Evolutionary conservation across 148 eudicot species (phyloP).

Genomic region (Chenopodium formosanum): DNA sequence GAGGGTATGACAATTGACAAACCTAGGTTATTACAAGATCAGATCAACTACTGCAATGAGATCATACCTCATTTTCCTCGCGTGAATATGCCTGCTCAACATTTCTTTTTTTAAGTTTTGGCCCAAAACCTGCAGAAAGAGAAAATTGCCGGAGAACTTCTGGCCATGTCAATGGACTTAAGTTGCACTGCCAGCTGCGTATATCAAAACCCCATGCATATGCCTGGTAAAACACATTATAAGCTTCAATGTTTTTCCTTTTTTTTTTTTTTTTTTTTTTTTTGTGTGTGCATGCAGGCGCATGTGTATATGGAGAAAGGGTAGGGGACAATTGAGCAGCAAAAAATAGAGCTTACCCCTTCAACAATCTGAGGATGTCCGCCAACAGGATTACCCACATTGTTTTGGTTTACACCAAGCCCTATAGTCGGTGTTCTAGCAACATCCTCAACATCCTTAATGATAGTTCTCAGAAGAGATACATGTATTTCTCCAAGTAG

Average conservation of each 20-base stretch:
- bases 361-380: constrained; percentile 94
- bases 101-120: constrained; percentile 67
- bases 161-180: constrained; percentile 83
- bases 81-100: constrained; percentile 50
- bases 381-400: constrained; percentile 64
- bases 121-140: constrained; percentile 88
- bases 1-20: not conserved
- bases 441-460: constrained; percentile 94
- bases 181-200: constrained; percentile 79
- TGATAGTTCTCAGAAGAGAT: constrained; percentile 61
- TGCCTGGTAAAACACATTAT: constrained; percentile 50
- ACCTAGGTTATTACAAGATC: not conserved
- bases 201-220: constrained; percentile 95
- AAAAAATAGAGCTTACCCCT: constrained; percentile 58
- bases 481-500: constrained; percentile 82
- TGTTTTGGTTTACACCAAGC: constrained; percentile 53
- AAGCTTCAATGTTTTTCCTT: not conserved
- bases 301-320: too few relatives aligned
- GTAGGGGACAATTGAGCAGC: not conserved
- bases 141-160: constrained; percentile 87
- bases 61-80: constrained; percentile 72
- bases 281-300: too few relatives aligned
- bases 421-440: constrained; percentile 76
- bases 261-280: not conserved
- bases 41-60: not conserved